These are phyloP conservation scores for Quercus lobata DNA, from an alignment of 331 rosid species.

Conservation along the genomic window DNA sequence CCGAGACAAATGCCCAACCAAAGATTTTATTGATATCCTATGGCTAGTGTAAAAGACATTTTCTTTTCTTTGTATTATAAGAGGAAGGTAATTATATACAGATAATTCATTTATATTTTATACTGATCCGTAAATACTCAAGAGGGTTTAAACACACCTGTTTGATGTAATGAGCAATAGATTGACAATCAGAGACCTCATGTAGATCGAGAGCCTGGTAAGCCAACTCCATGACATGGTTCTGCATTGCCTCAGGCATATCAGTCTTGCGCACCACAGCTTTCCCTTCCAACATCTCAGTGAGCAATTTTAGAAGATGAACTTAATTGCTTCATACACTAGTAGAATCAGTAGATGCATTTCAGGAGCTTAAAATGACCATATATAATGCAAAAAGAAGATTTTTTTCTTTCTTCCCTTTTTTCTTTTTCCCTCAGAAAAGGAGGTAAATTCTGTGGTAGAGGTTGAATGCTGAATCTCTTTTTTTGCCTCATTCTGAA, in stretches of 20 bases:
- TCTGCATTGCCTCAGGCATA: slow-evolving; percentile 51
- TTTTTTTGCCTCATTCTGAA: slow-evolving; percentile 13
- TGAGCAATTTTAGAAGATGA: not conserved
- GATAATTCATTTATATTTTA: not conserved
- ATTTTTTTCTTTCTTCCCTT: too few species aligned
- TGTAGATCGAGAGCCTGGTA: slow-evolving; percentile 63
- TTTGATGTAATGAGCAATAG: slow-evolving; percentile 60
- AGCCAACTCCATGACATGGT: slow-evolving; percentile 56
- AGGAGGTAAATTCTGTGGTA: too few species aligned
- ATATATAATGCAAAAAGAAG: too few species aligned
- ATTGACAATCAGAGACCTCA: slow-evolving; percentile 59
- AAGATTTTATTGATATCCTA: too few species aligned
- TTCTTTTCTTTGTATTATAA: too few species aligned
- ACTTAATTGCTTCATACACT: too few species aligned
- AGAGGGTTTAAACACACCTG: slow-evolving; percentile 36
- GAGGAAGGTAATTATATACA: slow-evolving; percentile 3
- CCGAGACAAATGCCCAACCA: not conserved
- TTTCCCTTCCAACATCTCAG: slow-evolving; percentile 72
- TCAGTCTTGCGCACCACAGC: slow-evolving; percentile 61
- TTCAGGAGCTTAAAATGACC: too few species aligned
- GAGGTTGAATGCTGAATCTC: not conserved
- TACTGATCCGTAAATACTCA: not conserved
- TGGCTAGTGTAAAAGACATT: too few species aligned
- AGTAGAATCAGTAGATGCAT: too few species aligned
- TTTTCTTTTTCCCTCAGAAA: too few species aligned